Evolutionary conservation across 2,329 filamentous ascomycete species (phyloP).

Genomic region (Microsporum canis): DNA sequence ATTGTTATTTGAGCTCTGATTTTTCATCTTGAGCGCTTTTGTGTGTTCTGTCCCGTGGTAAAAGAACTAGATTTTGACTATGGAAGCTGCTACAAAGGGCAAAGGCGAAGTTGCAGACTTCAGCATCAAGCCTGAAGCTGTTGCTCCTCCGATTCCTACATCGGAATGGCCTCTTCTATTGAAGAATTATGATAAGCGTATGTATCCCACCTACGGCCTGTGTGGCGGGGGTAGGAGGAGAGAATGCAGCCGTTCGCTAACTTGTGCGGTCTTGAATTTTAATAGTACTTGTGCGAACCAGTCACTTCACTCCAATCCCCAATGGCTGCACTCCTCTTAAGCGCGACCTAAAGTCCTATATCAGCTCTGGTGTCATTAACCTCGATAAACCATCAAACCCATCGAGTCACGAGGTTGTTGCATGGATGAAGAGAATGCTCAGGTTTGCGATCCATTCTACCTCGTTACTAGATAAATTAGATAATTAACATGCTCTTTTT

Average conservation of each 20-base stretch:
- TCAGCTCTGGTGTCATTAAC: slow-evolving; percentile 97
- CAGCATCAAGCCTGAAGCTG: slow-evolving; percentile 83
- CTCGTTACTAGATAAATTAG: background rate
- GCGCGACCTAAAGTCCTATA: slow-evolving; percentile 92
- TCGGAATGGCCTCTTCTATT: slow-evolving; percentile 86
- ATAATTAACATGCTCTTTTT: slow-evolving; percentile 1
- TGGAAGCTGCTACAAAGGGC: slow-evolving; percentile 40
- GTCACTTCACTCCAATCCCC: slow-evolving; percentile 94
- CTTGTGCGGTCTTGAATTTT: slow-evolving; percentile 1
- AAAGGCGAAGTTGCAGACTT: slow-evolving; percentile 56
- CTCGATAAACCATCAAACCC: slow-evolving; percentile 96
- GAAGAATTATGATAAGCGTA: slow-evolving; percentile 91
- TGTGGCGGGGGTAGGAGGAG: background rate
- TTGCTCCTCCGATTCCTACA: slow-evolving; percentile 67
- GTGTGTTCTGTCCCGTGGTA: background rate
- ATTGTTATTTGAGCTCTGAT: background rate
- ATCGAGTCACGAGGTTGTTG: slow-evolving; percentile 95
- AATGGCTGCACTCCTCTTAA: slow-evolving; percentile 83
- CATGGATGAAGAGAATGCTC: slow-evolving; percentile 97
- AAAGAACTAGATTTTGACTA: slow-evolving; percentile 10
- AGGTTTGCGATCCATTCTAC: slow-evolving; percentile 42
- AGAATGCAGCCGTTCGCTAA: background rate
- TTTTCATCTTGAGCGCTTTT: background rate
- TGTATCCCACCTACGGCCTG: slow-evolving; percentile 27
- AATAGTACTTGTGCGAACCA: slow-evolving; percentile 77